Percentiles rank a stretch among this genome's conserved stretches.
These are phyloP conservation scores for Rhynchospora tenuis DNA, from an alignment of 176 grass and related monocot genomes.

Conservation along the genomic window DNA sequence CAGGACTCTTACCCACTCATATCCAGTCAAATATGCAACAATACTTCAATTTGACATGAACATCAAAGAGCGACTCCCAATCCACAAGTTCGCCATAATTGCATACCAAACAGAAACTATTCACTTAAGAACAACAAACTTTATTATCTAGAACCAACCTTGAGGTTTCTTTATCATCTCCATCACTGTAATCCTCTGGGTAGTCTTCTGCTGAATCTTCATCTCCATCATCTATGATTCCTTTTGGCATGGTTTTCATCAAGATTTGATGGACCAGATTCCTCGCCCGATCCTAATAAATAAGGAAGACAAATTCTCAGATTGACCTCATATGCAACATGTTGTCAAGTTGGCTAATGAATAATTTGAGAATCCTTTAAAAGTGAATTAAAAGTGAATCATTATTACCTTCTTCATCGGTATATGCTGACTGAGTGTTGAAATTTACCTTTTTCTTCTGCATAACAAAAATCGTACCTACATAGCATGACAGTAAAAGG, in stretches of 20 bases:
- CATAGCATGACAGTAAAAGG: not conserved
- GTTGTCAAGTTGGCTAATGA: not conserved
- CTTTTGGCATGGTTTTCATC: slow-evolving; percentile 19
- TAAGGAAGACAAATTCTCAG: not conserved
- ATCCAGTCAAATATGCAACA: not conserved
- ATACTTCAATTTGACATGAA: not conserved
- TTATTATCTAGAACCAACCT: slow-evolving; percentile 18
- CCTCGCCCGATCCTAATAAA: slow-evolving; percentile 19
- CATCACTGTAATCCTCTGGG: not conserved
- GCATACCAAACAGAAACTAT: too few relatives aligned
- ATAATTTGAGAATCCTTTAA: not conserved
- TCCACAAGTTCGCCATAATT: too few relatives aligned
- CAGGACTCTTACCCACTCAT: not conserved
- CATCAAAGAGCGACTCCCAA: too few relatives aligned
- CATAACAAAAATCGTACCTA: not conserved
- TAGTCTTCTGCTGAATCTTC: not conserved
- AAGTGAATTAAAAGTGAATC: too few relatives aligned
- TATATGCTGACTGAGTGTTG: slow-evolving; percentile 80
- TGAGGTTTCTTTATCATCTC: slow-evolving; percentile 1
- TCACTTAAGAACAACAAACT: not conserved
- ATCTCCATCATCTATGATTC: slow-evolving; percentile 5
- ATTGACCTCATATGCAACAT: not conserved
- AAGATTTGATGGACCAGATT: slow-evolving; percentile 21
- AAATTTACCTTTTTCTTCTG: slow-evolving; percentile 97
- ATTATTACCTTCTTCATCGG: slow-evolving; percentile 4